Base-by-base conservation (phyloP, 2,329 filamentous ascomycete species). In the Arthroderma sp. region DNA sequence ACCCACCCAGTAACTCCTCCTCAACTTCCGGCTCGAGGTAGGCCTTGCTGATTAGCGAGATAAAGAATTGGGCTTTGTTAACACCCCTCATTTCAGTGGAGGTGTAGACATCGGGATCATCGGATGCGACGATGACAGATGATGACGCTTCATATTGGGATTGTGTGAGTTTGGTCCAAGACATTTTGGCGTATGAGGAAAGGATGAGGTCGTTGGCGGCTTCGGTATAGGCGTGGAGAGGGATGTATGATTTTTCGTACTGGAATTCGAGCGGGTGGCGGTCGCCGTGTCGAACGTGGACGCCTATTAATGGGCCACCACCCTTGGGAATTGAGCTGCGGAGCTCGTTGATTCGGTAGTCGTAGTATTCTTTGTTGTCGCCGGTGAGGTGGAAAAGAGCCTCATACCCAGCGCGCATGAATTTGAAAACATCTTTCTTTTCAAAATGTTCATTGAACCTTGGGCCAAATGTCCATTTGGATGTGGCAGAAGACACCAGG, bases 211-310 rank as follows among this genome's bases (percentile, higher is more conserved):
- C 68, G 32, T 68, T 65, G 1, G 77, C 80, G n/a, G 67, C 72
- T 46, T 78, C 70, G 29, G 72, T 66, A 58, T 86, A 94, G 27
- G 75, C 65, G 43, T 81, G 74, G 0, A 85, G 68, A 0, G 87
- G 87, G 11, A 93, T 77, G 57, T 93, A 93, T 29, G 83, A 81
- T 44, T 80, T 74, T 38, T 75, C 73, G 62, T 87, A 89, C 59
- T 88, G 81, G 54, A 74, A 81, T 59, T 89, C 84, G 46, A 78
- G 70, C 0, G 86, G 85, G 53, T 85, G 84, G 6, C 77, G 70
- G 59, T 94, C 86, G 29, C 86, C 86, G 45, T 80, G 82, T 8
- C 86, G 82, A 47, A 94, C 75, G 53, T 94, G 87, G 42, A 91
- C 63, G 22, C 83, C 85, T 34, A 93, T 68, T 30, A 76, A 61